Percentiles rank a stretch among this genome's conserved stretches.
phyloP scores from a whole-genome alignment of 2,329 filamentous ascomycete genomes.

The Penicillium sp. region DNA sequence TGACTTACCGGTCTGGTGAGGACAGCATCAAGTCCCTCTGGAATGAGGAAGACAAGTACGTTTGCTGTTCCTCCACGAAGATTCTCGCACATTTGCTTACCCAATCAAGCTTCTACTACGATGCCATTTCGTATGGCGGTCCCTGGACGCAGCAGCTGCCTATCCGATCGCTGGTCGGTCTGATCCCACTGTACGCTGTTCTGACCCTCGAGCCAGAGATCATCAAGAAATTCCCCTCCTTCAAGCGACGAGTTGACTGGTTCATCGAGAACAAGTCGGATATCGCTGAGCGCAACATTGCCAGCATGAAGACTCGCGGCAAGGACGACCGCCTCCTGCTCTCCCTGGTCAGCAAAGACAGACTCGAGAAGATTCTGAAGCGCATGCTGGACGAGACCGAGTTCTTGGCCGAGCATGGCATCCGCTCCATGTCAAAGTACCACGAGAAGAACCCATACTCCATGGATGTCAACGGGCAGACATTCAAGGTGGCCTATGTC shows the following conservation, averaged over 20 bases:
- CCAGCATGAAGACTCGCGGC: constrained; percentile 85
- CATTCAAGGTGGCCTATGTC: constrained; percentile 84
- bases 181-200: constrained; percentile 92
- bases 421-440: constrained; percentile 87
- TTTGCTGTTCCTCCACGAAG: constrained; percentile 6
- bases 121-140: constrained; percentile 94
- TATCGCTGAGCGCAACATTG: constrained; percentile 89
- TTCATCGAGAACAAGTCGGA: constrained; percentile 87
- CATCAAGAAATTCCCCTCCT: constrained; percentile 85
- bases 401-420: constrained; percentile 86
- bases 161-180: constrained; percentile 85
- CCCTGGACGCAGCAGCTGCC: constrained; percentile 92
- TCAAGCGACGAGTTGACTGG: constrained; percentile 93
- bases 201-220: constrained; percentile 91
- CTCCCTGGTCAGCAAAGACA: constrained; percentile 88
- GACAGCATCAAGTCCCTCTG: constrained; percentile 76
- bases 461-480: constrained; percentile 93
- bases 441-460: constrained; percentile 88
- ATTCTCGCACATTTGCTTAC: constrained; percentile 15
- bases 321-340: constrained; percentile 86
- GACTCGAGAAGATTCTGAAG: constrained; percentile 83
- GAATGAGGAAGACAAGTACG: constrained; percentile 81
- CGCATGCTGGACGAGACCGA: constrained; percentile 94
- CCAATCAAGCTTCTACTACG: constrained; percentile 78
- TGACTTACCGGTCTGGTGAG: constrained; percentile 77